A percentile compares a stretch with the other conserved stretches of the same genome.
Conservation (phyloP, 495 filamentous ascomycete genomes). For the Xylona heveae region DNA sequence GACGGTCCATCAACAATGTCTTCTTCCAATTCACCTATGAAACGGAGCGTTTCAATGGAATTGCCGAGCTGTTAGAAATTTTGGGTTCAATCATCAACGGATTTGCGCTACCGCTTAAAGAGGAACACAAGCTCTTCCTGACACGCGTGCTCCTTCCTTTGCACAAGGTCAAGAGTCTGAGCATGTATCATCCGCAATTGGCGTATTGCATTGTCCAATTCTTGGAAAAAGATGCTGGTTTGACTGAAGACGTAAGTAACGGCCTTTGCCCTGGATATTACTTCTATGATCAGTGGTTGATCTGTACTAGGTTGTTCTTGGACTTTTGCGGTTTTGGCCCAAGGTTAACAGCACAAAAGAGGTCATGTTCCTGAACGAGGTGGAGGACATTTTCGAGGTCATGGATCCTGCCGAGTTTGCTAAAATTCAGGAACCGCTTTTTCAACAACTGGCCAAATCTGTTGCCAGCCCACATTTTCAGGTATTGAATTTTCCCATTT, state of each 20-base stretch:
- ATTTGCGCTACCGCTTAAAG: conserved; percentile 90
- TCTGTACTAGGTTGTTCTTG: conserved; percentile 65
- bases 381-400: conserved; percentile 98
- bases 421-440: conserved; percentile 93
- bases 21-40: conserved; percentile 99
- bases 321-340: conserved; percentile 90
- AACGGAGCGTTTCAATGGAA: conserved; percentile 95
- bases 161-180: conserved; percentile 96
- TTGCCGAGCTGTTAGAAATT: conserved; percentile 91
- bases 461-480: conserved; percentile 98
- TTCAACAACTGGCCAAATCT: conserved; percentile 92
- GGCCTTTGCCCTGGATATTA: not conserved
- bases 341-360: conserved; percentile 99
- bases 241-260: conserved; percentile 74
- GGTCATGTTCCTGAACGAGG: conserved; percentile 98
- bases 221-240: conserved; percentile 87
- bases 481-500: conserved; percentile 19
- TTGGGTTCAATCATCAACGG: conserved; percentile 98
- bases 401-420: conserved; percentile 99
- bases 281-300: conserved; percentile 1
- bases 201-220: conserved; percentile 99
- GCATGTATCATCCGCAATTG: conserved; percentile 98
- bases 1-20: conserved; percentile 98
- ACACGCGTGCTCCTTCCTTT: conserved; percentile 81
- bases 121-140: conserved; percentile 97